Conservation (phyloP, 2,329 filamentous ascomycete genomes). For the Penicillium thymicola region DNA sequence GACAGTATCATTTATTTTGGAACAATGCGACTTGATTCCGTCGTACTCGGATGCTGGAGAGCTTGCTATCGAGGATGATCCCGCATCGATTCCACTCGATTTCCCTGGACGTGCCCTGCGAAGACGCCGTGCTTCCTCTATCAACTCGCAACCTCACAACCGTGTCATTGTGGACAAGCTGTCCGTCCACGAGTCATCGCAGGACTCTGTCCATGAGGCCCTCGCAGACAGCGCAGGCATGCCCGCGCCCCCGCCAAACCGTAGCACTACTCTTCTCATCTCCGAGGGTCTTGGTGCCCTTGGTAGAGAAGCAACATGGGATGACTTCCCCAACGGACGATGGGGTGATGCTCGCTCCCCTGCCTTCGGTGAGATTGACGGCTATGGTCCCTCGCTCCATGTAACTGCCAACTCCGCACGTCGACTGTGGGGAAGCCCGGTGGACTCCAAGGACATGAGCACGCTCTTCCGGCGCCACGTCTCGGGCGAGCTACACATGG, state of each 20-base stretch:
- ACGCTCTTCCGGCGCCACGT: conserved; percentile 78
- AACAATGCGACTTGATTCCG: conserved; percentile 80
- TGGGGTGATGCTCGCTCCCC: conserved; percentile 93
- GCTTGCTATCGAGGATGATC: conserved; percentile 44
- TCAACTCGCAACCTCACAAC: conserved; percentile 83
- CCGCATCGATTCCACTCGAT: conserved; percentile 21
- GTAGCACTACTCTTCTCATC: conserved; percentile 84
- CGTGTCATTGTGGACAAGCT: conserved; percentile 73
- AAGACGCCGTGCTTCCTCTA: conserved; percentile 66
- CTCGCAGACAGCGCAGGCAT: conserved; percentile 73
- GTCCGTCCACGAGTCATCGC: conserved; percentile 33
- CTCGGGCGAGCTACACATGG: conserved; percentile 70
- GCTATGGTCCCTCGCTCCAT: conserved; percentile 95
- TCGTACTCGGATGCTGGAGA: conserved; percentile 45
- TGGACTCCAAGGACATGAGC: conserved; percentile 67
- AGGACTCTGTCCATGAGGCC: conserved; percentile 57
- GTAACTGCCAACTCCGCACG: conserved; percentile 82
- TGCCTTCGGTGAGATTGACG: conserved; percentile 93
- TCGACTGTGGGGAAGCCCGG: conserved; percentile 79
- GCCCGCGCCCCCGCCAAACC: conserved; percentile 66
- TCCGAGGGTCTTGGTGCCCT: conserved; percentile 88
- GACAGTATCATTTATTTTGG: conserved; percentile 87
- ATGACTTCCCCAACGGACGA: conserved; percentile 93
- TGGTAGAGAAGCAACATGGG: conserved; percentile 95
- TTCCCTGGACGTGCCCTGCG: conserved; percentile 33